Evolutionary conservation across 2,329 filamentous ascomycete genomes (phyloP).

Genomic region (Colletotrichum sidae): DNA sequence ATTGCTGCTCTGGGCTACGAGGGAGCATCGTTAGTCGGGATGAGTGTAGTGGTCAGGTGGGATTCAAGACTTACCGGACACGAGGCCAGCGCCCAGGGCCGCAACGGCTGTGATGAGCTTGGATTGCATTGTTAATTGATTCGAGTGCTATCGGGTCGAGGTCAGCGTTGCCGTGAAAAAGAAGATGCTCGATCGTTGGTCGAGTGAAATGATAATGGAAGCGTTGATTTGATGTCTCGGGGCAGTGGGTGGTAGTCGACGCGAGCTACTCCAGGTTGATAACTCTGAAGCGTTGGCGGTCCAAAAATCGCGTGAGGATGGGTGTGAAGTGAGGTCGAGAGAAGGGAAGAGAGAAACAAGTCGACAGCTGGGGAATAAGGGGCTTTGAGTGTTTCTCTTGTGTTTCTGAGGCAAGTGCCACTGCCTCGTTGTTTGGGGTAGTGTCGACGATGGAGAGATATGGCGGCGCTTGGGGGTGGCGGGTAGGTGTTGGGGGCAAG

Average conservation of each 20-base stretch:
- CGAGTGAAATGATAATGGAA: conserved; percentile 30
- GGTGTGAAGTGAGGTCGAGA: conserved; percentile 4
- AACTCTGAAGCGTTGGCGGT: conserved; percentile 29
- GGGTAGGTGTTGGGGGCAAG: conserved; percentile 22
- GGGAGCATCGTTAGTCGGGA: conserved; percentile 24
- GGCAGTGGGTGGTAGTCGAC: conserved; percentile 2
- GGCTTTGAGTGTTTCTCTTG: conserved; percentile 27
- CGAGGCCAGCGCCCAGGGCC: conserved; percentile 54
- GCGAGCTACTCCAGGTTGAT: conserved; percentile 29
- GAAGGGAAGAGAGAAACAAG: conserved; percentile 5
- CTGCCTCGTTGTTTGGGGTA: conserved; percentile 8
- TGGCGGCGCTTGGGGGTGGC: conserved; percentile 14
- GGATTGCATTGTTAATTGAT: conserved; percentile 60
- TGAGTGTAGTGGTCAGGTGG: background rate
- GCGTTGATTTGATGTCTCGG: conserved; percentile 16
- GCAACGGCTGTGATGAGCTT: conserved; percentile 57
- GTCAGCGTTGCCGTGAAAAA: conserved; percentile 25
- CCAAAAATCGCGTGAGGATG: conserved; percentile 26
- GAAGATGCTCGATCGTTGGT: background rate
- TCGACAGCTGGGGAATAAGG: conserved; percentile 1
- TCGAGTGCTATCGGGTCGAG: conserved; percentile 10
- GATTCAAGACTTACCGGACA: conserved; percentile 54
- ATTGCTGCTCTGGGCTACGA: conserved; percentile 47
- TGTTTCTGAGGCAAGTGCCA: conserved; percentile 27
- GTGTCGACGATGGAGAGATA: conserved; percentile 18